Percentiles rank a stretch among this genome's conserved stretches.
These are phyloP conservation scores for Biscogniauxia marginata DNA, from an alignment of 2,329 filamentous ascomycete genomes.

Conservation along the genomic window DNA sequence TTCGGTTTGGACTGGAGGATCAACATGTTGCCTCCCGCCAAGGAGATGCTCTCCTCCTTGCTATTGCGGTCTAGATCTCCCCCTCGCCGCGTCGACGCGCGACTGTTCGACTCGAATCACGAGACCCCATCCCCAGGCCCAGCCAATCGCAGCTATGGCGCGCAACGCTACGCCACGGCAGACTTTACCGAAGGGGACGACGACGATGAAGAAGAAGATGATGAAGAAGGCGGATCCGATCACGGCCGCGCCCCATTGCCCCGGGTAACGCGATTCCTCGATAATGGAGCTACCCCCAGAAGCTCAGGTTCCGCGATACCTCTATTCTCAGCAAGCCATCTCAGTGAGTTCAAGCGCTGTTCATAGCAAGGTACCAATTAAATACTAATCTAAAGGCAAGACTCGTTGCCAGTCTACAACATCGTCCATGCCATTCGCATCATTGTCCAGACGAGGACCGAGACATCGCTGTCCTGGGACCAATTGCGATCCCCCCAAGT, in stretches of 20 bases:
- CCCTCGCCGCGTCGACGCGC: conserved; percentile 24
- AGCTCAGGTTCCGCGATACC: conserved; percentile 52
- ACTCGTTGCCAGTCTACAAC: conserved; percentile 83
- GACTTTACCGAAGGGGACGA: conserved; percentile 66
- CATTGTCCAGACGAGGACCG: conserved; percentile 78
- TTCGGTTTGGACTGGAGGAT: conserved; percentile 18
- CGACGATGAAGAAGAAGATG: conserved; percentile 35
- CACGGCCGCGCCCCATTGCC: conserved; percentile 26
- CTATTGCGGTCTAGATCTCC: conserved; percentile 28
- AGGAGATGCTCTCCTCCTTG: conserved; percentile 32
- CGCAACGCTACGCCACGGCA: conserved; percentile 55
- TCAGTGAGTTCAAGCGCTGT: conserved; percentile 52
- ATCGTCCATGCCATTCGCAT: conserved; percentile 88
- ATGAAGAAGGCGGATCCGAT: conserved; percentile 23
- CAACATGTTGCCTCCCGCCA: conserved; percentile 29
- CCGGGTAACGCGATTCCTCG: conserved; percentile 33
- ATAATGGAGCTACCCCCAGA: conserved; percentile 37
- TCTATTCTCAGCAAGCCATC: conserved; percentile 75
- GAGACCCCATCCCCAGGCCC: conserved; percentile 29
- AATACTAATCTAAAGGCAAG: conserved; percentile 41
- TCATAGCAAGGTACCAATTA: not conserved
- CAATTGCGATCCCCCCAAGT: conserved; percentile 94
- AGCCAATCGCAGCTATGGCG: conserved; percentile 34
- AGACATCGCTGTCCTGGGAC: conserved; percentile 92
- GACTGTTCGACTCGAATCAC: conserved; percentile 23